Evolutionary conservation across 495 filamentous ascomycete species (phyloP), one percentile per base, ranked within the genome.

Genomic region (Tetracladium setigerum): DNA sequence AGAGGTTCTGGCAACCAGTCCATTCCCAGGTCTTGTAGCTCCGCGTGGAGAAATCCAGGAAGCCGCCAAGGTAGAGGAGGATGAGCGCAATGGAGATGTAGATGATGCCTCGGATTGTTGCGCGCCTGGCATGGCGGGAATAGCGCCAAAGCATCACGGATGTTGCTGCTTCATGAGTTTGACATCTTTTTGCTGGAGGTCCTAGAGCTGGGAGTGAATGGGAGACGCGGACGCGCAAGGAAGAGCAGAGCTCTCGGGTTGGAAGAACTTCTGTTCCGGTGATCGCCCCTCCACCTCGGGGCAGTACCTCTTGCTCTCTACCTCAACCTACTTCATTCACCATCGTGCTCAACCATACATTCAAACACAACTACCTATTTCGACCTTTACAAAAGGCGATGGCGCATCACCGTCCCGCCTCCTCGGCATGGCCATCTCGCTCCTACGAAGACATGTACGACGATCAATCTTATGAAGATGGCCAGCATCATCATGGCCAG

Each of bases 391-490:
- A 27, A 3, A 27, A 3, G 7, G 22, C 22, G 22, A 27, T 27
- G 22, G 22, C 22, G 7, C 22, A 27, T 27, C 22, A 27, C 22
- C 22, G 22, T 27, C 22, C 22, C 3, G 22, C 22, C 22, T 27
- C 22, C 3, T 27, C 46, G 5, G 22, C 45, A 37, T 27, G 40
- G 15, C 43, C 32, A 13, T 41, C 44, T 27, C 41, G 16, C 12
- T 15, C 22, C 24, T n/a, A 35, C 16, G 46, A 56, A 11, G 15
- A 40, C 22, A 61, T 61, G 54, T 57, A 61, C 41, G 54, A 61
- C 43, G 58, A 61, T 24, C 50, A 54, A 37, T 33, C 47, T 4
- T 47, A 55, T 40, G 38, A 46, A 19, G 52, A 52, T 18, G 53
- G 51, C 24, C 35, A 39, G 30, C 32, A 39, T n/a, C n/a, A n/a